These are phyloP conservation scores for Aspergillus fijiensis DNA, from an alignment of 2,329 filamentous ascomycete genomes.

Conservation along the genomic window DNA sequence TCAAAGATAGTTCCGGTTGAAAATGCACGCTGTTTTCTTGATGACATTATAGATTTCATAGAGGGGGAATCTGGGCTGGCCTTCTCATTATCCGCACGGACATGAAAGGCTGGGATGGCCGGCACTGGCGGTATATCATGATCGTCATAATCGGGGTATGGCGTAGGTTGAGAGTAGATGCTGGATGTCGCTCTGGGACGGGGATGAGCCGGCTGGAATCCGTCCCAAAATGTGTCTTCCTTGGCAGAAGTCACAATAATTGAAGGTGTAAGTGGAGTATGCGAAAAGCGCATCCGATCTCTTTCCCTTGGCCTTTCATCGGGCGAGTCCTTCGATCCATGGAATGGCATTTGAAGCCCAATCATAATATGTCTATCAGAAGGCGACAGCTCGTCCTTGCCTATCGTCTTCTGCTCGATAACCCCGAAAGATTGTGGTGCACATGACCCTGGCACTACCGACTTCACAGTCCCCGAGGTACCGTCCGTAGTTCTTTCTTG, in stretches of 20 bases:
- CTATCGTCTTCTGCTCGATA: slow-evolving; percentile 25
- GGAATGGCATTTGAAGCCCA: slow-evolving; percentile 43
- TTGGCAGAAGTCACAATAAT: slow-evolving; percentile 49
- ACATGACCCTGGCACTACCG: slow-evolving; percentile 16
- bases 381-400: slow-evolving; percentile 41
- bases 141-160: slow-evolving; percentile 25
- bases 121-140: slow-evolving; percentile 42
- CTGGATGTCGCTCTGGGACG: slow-evolving; percentile 42
- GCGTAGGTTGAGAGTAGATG: slow-evolving; percentile 45
- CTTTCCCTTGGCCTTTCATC: slow-evolving; percentile 24
- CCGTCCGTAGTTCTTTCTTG: slow-evolving; percentile 31
- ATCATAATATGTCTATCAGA: slow-evolving; percentile 49
- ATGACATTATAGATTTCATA: slow-evolving; percentile 19
- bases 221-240: slow-evolving; percentile 40
- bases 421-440: slow-evolving; percentile 20
- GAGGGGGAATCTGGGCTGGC: slow-evolving; percentile 14
- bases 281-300: slow-evolving; percentile 30
- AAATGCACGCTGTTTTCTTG: slow-evolving; percentile 30
- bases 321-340: slow-evolving; percentile 27
- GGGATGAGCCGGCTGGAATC: slow-evolving; percentile 23
- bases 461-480: slow-evolving; percentile 23
- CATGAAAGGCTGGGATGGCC: slow-evolving; percentile 38
- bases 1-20: slow-evolving; percentile 42
- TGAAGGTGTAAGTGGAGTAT: slow-evolving; percentile 44
- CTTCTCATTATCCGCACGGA: slow-evolving; percentile 15